phyloP scores from a whole-genome alignment of 768 basidiomycete genomes.

The Russula sp. region DNA sequence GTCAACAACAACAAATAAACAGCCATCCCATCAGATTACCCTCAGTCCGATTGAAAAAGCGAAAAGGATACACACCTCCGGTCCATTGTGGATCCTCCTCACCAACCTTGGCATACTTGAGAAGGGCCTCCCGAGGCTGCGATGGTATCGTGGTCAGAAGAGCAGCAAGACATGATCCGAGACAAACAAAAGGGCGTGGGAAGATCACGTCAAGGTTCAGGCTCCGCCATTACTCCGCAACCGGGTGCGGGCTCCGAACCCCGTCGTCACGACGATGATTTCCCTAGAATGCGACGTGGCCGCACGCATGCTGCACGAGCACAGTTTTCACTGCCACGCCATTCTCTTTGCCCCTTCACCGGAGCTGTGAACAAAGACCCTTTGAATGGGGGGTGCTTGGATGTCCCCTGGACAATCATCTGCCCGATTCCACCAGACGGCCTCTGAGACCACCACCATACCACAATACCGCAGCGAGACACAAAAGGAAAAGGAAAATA shows the following conservation, averaged over 20 bases:
- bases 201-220: conserved; percentile 16
- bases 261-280: conserved; percentile 23
- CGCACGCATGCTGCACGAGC: not conserved
- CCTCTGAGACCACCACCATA: not conserved
- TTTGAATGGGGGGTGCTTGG: not conserved
- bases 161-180: conserved; percentile 8
- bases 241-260: conserved; percentile 1
- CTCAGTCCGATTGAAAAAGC: not conserved
- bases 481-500: conserved; percentile 24
- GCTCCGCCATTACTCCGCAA: conserved; percentile 13
- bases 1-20: conserved; percentile 41
- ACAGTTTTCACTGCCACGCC: conserved; percentile 1
- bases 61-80: conserved; percentile 50
- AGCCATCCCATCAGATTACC: conserved; percentile 27
- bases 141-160: conserved; percentile 21
- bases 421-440: conserved; percentile 1
- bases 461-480: conserved; percentile 19
- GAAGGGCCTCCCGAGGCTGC: conserved; percentile 93
- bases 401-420: conserved; percentile 1
- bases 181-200: conserved; percentile 14
- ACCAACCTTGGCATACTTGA: conserved; percentile 80
- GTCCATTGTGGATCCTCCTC: conserved; percentile 83
- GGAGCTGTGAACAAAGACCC: not conserved
- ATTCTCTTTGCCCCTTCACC: not conserved
- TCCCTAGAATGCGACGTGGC: conserved; percentile 16